phyloP scores from a whole-genome alignment of 345 rosid genomes.

The Rubroshorea leprosula region DNA sequence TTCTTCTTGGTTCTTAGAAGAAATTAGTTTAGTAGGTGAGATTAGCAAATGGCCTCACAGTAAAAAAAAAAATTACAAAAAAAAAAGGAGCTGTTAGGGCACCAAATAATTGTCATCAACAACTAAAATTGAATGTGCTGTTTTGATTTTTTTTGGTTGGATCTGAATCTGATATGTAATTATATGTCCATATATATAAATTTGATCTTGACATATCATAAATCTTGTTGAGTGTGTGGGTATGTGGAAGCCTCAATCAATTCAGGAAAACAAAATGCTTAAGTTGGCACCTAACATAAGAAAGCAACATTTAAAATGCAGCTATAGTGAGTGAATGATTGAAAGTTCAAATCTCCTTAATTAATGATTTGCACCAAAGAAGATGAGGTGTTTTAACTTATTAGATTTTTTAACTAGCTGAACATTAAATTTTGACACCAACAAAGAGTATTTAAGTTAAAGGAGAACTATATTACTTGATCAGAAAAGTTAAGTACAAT shows the following conservation, averaged over 20 bases:
- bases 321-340: neutral
- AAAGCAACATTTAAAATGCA: neutral
- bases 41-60: no score
- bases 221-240: neutral
- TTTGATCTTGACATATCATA: slow-evolving; percentile 2
- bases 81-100: neutral
- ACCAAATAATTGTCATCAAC: neutral
- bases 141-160: slow-evolving; percentile 1
- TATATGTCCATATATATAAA: neutral
- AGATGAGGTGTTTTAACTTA: no score
- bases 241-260: slow-evolving; percentile 4
- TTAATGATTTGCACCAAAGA: no score
- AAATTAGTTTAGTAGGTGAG: no score
- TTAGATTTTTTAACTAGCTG: no score
- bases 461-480: no score
- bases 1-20: no score
- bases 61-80: no score
- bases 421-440: no score
- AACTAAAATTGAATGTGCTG: neutral
- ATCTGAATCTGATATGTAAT: neutral
- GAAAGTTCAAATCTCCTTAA: no score
- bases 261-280: neutral
- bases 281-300: neutral
- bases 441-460: no score
- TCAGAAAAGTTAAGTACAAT: no score